These are phyloP conservation scores for Pigoraptor vietnamica DNA, from an alignment of 78 protist species.

Conservation along the genomic window DNA sequence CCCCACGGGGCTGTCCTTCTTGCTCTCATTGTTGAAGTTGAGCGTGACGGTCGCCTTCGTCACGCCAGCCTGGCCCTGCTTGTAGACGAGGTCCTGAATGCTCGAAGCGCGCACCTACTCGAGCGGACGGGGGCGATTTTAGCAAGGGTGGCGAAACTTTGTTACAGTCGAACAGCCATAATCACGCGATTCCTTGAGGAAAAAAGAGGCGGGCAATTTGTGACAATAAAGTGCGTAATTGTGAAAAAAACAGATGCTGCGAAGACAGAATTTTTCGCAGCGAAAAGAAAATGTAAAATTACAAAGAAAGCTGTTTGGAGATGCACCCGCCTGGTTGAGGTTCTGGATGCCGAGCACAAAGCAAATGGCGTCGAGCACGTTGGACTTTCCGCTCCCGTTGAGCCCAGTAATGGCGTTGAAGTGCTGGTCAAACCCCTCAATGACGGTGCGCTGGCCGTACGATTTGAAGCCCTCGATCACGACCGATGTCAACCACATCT, in stretches of 20 bases:
- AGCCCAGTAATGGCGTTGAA: slow-evolving; percentile 99
- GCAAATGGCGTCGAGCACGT: slow-evolving; percentile 97
- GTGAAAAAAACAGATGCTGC: not conserved
- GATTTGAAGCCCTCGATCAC: slow-evolving; percentile 99
- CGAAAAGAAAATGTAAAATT: not conserved
- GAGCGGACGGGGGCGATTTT: not conserved
- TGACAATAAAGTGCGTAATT: not conserved
- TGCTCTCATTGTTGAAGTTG: slow-evolving; percentile 89
- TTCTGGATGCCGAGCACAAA: slow-evolving; percentile 98
- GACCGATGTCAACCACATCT: slow-evolving; percentile 45
- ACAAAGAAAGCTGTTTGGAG: not conserved
- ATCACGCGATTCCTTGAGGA: no score
- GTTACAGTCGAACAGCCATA: no score
- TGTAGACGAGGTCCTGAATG: slow-evolving; percentile 92
- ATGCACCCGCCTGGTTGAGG: slow-evolving; percentile 56
- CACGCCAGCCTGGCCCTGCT: slow-evolving; percentile 97
- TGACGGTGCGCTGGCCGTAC: slow-evolving; percentile 87
- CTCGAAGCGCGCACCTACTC: slow-evolving; percentile 80
- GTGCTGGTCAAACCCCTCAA: slow-evolving; percentile 84
- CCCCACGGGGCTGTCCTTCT: slow-evolving; percentile 78
- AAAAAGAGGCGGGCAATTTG: no score
- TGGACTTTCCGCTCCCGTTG: slow-evolving; percentile 98
- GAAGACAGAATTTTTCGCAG: not conserved
- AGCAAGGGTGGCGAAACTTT: no score
- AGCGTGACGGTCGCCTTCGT: slow-evolving; percentile 93